Percentiles rank a stretch among this genome's conserved stretches.
These are phyloP conservation scores for Conoideocrella luteorostrata DNA, from an alignment of 2,329 filamentous ascomycete species.

Conservation along the genomic window DNA sequence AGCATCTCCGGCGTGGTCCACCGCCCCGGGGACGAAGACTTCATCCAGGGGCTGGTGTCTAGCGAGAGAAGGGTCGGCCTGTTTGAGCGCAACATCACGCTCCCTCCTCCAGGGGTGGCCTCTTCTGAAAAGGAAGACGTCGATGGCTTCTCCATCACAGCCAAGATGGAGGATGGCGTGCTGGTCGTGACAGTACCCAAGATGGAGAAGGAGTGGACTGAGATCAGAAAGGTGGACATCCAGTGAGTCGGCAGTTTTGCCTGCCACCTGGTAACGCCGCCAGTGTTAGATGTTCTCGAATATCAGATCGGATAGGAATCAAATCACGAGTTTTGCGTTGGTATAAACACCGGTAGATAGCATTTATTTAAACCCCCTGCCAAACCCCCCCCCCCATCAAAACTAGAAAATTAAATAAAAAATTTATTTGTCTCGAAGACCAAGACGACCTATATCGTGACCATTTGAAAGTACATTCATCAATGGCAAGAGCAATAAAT, in stretches of 20 bases:
- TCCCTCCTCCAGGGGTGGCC: slow-evolving; percentile 39
- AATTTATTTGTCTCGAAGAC: too few species aligned
- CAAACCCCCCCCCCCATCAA: too few species aligned
- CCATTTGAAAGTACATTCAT: too few species aligned
- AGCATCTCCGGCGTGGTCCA: slow-evolving; percentile 67
- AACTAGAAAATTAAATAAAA: too few species aligned
- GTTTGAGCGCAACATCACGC: slow-evolving; percentile 63
- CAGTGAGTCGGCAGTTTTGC: slow-evolving; percentile 26
- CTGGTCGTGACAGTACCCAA: slow-evolving; percentile 73
- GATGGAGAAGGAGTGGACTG: slow-evolving; percentile 58
- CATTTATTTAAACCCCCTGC: too few species aligned
- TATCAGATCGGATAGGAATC: too few species aligned
- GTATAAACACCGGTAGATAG: too few species aligned
- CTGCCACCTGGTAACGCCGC: not conserved
- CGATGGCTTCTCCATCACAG: slow-evolving; percentile 61
- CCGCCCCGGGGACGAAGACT: slow-evolving; percentile 63
- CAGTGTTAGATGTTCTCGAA: not conserved
- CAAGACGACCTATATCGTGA: too few species aligned
- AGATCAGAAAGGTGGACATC: slow-evolving; percentile 55
- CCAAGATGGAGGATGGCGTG: slow-evolving; percentile 73
- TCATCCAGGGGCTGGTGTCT: slow-evolving; percentile 56
- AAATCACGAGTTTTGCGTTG: too few species aligned
- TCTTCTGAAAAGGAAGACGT: slow-evolving; percentile 49
- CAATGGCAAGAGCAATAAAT: too few species aligned
- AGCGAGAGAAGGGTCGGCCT: slow-evolving; percentile 66